Percentiles rank a stretch among this genome's conserved stretches.
Evolutionary conservation across 305 asterid species (phyloP).

Genomic region (Fraxinus angustifolia): DNA sequence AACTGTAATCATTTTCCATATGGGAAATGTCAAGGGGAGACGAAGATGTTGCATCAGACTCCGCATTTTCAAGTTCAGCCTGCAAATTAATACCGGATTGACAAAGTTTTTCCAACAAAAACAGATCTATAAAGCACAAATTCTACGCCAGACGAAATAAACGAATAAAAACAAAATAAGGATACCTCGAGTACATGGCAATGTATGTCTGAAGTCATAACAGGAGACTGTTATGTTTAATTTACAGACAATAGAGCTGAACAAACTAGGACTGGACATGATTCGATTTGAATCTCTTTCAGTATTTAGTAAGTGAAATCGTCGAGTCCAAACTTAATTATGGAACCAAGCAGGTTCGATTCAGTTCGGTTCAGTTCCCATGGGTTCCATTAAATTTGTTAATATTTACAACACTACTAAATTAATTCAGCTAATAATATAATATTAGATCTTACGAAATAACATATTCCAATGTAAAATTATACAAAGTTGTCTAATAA

Average conservation of each 20-base stretch:
- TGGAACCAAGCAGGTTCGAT: no score
- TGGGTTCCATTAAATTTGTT: no score
- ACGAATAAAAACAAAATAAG: neutral
- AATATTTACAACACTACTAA: no score
- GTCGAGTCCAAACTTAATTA: no score
- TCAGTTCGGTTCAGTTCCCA: no score
- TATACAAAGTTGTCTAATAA: neutral
- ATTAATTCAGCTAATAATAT: no score
- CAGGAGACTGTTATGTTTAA: neutral
- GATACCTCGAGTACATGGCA: neutral
- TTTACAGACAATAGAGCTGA: neutral
- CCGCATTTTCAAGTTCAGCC: conserved; percentile 57
- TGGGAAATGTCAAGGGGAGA: conserved; percentile 16
- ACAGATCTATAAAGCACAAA: neutral
- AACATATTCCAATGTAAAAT: no score
- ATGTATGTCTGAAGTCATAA: neutral
- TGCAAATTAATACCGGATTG: conserved; percentile 27
- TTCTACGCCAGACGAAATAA: neutral
- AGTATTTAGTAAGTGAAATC: no score
- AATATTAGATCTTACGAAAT: no score
- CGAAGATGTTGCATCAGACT: conserved; percentile 33
- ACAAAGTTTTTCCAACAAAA: neutral
- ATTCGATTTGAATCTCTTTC: neutral
- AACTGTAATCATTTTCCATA: conserved; percentile 44
- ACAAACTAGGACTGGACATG: neutral